These are phyloP conservation scores for Apostasia ramifera DNA, from an alignment of 106 monocot genomes.

Conservation along the genomic window DNA sequence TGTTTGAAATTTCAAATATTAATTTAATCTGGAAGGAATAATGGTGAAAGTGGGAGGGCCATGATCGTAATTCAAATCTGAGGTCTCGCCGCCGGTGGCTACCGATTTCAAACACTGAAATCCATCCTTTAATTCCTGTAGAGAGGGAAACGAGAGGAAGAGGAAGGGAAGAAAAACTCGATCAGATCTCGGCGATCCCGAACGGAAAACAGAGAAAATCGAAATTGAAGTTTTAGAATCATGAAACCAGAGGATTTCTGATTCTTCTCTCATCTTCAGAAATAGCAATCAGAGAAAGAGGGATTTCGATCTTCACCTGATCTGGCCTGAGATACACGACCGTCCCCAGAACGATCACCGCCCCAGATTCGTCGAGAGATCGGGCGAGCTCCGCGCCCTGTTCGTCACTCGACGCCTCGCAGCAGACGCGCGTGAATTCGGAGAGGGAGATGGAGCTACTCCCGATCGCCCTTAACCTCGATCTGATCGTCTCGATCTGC, in stretches of 20 bases:
- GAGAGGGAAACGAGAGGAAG: slow-evolving; percentile 2
- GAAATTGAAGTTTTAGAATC: background rate
- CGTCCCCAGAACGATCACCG: slow-evolving; percentile 63
- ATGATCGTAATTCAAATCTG: background rate
- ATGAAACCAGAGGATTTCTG: too few species aligned
- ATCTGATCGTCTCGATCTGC: slow-evolving; percentile 49
- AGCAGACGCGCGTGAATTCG: slow-evolving; percentile 46
- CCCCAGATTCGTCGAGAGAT: slow-evolving; percentile 62
- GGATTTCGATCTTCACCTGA: slow-evolving; percentile 31
- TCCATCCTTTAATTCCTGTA: slow-evolving; percentile 7
- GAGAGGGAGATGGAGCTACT: slow-evolving; percentile 28
- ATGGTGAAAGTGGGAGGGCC: background rate
- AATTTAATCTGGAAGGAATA: background rate
- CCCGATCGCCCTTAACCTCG: slow-evolving; percentile 25
- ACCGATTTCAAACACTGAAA: slow-evolving; percentile 5
- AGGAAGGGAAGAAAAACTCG: background rate
- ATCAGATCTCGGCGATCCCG: slow-evolving; percentile 6
- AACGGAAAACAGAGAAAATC: background rate
- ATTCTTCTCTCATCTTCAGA: background rate
- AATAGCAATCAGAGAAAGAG: background rate
- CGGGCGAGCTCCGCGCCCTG: slow-evolving; percentile 39
- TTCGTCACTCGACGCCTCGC: slow-evolving; percentile 29
- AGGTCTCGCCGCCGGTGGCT: slow-evolving; percentile 1
- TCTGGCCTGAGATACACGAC: slow-evolving; percentile 71
- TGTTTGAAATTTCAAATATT: too few species aligned